Conservation (phyloP, 768 basidiomycete genomes). For the Leccinum longicurvipes region DNA sequence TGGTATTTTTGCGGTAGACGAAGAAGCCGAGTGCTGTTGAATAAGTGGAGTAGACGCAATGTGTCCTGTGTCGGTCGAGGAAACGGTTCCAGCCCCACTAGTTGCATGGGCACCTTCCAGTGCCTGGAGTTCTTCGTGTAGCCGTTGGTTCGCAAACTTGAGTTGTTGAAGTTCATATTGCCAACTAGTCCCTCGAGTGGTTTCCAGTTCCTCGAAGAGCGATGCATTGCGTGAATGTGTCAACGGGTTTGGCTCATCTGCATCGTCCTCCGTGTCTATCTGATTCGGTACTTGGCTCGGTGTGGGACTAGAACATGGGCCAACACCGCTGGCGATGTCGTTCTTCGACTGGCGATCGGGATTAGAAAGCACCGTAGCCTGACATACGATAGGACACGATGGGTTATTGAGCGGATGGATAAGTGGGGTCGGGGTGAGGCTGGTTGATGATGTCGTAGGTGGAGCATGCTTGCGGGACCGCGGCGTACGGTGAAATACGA, state of each 20-base stretch:
- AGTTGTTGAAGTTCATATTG: conserved; percentile 91
- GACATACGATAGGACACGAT: conserved; percentile 29
- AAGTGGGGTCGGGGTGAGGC: conserved; percentile 1
- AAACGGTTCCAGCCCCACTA: not conserved
- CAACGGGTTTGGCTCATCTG: conserved; percentile 1
- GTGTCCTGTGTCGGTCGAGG: not conserved
- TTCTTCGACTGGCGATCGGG: not conserved
- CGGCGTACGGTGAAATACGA: conserved; percentile 39
- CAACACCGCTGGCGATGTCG: not conserved
- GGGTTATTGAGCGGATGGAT: conserved; percentile 19
- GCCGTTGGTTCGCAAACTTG: conserved; percentile 62
- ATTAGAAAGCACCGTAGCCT: conserved; percentile 21
- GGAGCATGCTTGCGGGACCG: conserved; percentile 3
- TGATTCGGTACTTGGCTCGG: not conserved
- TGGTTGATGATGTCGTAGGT: not conserved
- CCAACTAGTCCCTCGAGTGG: conserved; percentile 74
- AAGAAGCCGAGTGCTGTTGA: not conserved
- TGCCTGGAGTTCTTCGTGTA: conserved; percentile 54
- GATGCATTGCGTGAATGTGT: conserved; percentile 32
- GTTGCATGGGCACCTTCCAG: conserved; percentile 31
- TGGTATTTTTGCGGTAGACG: not conserved
- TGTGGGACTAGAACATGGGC: not conserved
- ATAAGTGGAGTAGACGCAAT: not conserved
- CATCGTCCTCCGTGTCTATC: not conserved
- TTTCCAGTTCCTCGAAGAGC: conserved; percentile 73